Conservation (phyloP, 2,329 filamentous ascomycete genomes). For the Zarea fungicola region DNA sequence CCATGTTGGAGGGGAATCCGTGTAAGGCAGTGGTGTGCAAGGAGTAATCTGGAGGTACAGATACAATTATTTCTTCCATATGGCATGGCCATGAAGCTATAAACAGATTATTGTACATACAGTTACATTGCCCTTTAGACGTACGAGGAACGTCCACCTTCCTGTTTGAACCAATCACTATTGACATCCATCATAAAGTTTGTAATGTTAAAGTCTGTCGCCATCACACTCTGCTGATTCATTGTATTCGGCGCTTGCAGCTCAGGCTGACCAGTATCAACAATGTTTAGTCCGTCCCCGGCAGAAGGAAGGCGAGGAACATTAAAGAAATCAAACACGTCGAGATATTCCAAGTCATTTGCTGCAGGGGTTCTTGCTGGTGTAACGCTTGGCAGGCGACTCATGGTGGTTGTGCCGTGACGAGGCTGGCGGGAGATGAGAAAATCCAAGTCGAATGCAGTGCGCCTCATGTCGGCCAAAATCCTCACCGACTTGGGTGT, state of each 20-base stretch:
- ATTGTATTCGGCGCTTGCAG: conserved; percentile 25
- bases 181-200: conserved; percentile 72
- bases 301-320: conserved; percentile 63
- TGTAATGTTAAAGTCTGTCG: conserved; percentile 69
- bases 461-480: conserved; percentile 84
- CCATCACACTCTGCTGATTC: conserved; percentile 19
- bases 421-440: conserved; percentile 77
- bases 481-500: conserved; percentile 83
- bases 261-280: conserved; percentile 19
- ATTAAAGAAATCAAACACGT: conserved; percentile 95
- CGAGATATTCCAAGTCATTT: conserved; percentile 83
- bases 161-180: conserved; percentile 65
- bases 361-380: conserved; percentile 65
- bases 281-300: conserved; percentile 17
- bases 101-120: background rate
- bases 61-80: too few species aligned
- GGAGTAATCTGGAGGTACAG: too few species aligned
- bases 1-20: too few species aligned
- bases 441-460: conserved; percentile 85
- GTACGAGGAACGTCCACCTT: conserved; percentile 23
- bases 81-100: conserved; percentile 21
- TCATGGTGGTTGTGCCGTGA: conserved; percentile 35
- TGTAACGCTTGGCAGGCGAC: conserved; percentile 48
- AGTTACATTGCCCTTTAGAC: background rate
- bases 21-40: too few species aligned